These are phyloP conservation scores for Coemansia sp. DNA, from an alignment of 192 early-diverging fungal species.

Conservation along the genomic window DNA sequence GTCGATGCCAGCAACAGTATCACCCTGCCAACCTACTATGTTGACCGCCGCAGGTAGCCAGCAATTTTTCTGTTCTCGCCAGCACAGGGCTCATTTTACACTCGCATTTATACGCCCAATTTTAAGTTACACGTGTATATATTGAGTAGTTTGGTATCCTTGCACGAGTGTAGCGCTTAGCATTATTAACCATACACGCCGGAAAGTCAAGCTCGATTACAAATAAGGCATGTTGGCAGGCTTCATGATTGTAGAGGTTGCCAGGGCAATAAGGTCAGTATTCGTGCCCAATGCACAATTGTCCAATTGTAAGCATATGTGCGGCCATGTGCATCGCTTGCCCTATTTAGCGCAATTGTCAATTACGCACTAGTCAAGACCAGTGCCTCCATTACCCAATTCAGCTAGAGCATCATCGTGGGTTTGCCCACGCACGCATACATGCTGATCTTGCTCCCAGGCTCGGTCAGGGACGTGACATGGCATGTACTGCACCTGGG, in stretches of 20 bases:
- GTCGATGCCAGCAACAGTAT: slow-evolving; percentile 17
- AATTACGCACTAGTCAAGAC: neutral
- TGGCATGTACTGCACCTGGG: no score
- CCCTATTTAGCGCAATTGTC: neutral
- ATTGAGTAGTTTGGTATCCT: neutral
- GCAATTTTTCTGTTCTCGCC: neutral
- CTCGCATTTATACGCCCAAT: neutral
- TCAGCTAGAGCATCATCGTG: neutral
- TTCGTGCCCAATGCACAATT: neutral
- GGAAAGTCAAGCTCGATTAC: neutral
- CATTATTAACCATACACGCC: neutral
- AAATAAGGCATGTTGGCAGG: neutral
- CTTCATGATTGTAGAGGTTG: neutral
- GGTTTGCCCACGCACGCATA: neutral
- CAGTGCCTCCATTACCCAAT: neutral
- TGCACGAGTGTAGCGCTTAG: neutral
- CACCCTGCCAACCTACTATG: slow-evolving; percentile 2
- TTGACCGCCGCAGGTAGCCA: slow-evolving; percentile 10
- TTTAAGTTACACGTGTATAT: neutral
- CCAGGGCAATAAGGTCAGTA: neutral
- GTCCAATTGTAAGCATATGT: neutral
- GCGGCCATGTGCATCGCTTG: neutral
- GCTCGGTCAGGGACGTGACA: no score
- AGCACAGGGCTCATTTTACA: neutral
- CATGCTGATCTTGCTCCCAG: no score